Percentiles rank a stretch among this genome's conserved stretches.
Conservation (phyloP, 2,329 filamentous ascomycete species). For the Exserohilum rostratum region DNA sequence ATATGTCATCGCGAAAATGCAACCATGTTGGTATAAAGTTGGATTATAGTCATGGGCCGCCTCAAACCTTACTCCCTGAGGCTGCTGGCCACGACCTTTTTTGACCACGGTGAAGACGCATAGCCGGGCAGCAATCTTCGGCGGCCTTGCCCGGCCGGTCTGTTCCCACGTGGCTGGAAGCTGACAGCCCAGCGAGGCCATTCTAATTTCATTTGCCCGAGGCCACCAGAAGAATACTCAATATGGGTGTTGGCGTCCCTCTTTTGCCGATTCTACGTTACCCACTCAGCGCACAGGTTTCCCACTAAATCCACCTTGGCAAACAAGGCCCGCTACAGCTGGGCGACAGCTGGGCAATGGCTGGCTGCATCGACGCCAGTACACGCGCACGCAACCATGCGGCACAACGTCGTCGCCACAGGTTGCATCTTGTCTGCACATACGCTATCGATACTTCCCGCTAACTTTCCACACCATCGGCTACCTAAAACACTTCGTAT, state of each 20-base stretch:
- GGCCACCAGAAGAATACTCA: not conserved
- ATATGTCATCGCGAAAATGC: not conserved
- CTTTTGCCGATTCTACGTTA: not conserved
- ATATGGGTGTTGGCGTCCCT: not conserved
- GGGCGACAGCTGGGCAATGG: no score
- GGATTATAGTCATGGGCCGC: not conserved
- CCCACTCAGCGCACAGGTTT: not conserved
- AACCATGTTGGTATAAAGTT: not conserved
- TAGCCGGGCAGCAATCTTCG: not conserved
- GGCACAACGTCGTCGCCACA: not conserved
- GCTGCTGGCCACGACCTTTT: not conserved
- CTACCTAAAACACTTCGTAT: not conserved
- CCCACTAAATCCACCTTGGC: not conserved
- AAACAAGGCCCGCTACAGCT: no score
- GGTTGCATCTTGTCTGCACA: not conserved
- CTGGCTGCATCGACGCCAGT: not conserved
- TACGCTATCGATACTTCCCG: not conserved
- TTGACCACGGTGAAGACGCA: no score
- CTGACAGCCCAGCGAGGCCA: not conserved
- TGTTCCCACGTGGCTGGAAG: not conserved
- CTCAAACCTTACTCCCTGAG: not conserved
- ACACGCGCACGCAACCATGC: not conserved
- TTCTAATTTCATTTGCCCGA: slow-evolving; percentile 1
- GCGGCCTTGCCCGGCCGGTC: not conserved
- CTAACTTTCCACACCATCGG: not conserved